Percentiles rank a stretch among this genome's conserved stretches.
Conservation (phyloP, 202 grass and related monocot species). For the Hordeum pubiflorum region DNA sequence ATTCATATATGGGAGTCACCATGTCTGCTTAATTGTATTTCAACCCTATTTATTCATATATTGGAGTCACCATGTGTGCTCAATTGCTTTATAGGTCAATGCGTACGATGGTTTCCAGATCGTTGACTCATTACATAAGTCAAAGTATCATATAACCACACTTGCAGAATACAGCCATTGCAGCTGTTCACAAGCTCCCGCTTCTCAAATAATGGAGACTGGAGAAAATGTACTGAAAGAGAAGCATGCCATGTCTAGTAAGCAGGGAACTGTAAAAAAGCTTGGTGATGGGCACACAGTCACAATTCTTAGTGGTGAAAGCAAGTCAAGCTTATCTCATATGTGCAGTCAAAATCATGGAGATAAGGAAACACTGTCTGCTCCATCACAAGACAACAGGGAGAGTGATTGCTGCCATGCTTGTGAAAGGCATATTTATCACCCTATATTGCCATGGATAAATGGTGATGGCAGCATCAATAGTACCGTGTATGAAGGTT, state of each 20-base stretch:
- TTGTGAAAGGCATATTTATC: conserved; percentile 32
- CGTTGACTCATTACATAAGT: conserved; percentile 65
- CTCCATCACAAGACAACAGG: conserved; percentile 15
- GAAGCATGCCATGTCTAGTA: conserved; percentile 26
- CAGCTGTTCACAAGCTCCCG: conserved; percentile 26
- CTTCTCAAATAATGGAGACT: conserved; percentile 32
- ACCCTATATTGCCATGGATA: conserved; percentile 90
- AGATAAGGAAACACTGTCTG: conserved; percentile 1
- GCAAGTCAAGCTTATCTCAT: conserved; percentile 16
- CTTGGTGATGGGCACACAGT: conserved; percentile 76
- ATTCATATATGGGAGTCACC: background rate
- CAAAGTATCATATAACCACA: conserved; percentile 74
- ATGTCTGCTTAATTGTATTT: background rate
- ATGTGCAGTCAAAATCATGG: conserved; percentile 17
- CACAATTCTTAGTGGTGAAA: conserved; percentile 59
- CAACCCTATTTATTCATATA: too few species aligned
- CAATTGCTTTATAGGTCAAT: conserved; percentile 62
- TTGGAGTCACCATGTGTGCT: conserved; percentile 2
- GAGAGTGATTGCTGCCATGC: conserved; percentile 26
- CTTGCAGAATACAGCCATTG: conserved; percentile 22
- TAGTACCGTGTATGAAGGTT: conserved; percentile 61
- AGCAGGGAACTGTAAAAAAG: conserved; percentile 39
- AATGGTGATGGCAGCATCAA: conserved; percentile 92
- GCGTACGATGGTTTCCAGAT: conserved; percentile 61
- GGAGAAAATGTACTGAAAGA: conserved; percentile 29